Conservation (phyloP, 345 rosid genomes). For the Euphorbia tirucalli region DNA sequence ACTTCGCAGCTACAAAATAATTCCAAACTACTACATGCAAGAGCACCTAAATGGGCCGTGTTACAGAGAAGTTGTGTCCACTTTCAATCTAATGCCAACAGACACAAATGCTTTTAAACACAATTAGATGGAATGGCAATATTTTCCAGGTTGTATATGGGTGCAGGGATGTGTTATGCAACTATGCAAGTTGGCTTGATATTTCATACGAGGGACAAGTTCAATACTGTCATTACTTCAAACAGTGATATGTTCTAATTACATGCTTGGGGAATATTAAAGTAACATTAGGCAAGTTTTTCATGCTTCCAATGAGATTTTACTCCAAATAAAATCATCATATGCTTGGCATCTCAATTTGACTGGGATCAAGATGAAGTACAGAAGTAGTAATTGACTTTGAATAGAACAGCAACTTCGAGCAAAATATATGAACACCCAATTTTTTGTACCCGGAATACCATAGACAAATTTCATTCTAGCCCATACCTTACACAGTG, state of each 20-base stretch:
- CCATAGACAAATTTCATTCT: not conserved
- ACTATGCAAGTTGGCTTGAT: not conserved
- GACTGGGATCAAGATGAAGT: not conserved
- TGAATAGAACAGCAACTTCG: not conserved
- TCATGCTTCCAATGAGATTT: not conserved
- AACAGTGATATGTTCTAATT: not conserved
- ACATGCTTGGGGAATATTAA: not conserved
- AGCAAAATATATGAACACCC: not conserved
- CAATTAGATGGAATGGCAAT: not conserved
- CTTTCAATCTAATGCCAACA: not conserved
- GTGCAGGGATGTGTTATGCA: no score
- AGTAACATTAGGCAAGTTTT: not conserved
- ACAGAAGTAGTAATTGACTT: not conserved
- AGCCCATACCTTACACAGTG: slow-evolving; percentile 72
- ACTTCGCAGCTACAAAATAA: not conserved
- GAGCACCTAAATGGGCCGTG: not conserved
- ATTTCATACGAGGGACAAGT: not conserved
- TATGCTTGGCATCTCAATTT: not conserved
- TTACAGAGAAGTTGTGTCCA: not conserved
- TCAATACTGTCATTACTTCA: not conserved
- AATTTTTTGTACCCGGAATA: not conserved
- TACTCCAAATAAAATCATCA: not conserved
- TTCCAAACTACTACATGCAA: not conserved
- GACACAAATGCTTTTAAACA: not conserved
- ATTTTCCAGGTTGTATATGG: not conserved